These are phyloP conservation scores for Glebionis coronaria DNA, from an alignment of 129 eudicot genomes.

Conservation along the genomic window DNA sequence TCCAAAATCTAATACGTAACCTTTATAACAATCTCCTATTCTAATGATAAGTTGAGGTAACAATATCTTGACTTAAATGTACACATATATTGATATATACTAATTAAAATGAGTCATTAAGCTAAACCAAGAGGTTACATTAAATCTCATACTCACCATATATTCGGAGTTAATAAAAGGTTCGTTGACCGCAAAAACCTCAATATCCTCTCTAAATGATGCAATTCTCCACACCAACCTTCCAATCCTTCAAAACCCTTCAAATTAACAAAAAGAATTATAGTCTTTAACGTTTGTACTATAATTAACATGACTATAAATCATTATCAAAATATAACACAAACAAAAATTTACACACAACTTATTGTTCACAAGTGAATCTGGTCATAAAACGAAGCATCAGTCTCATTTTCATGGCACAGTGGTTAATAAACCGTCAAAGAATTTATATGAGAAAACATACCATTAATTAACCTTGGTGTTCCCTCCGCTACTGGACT, in stretches of 20 bases:
- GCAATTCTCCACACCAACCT: constrained; percentile 87
- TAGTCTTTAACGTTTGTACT: background rate
- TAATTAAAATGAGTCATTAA: background rate
- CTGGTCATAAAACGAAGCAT: background rate
- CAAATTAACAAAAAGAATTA: background rate
- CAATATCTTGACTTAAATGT: background rate
- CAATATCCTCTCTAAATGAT: constrained; percentile 84
- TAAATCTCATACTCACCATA: constrained; percentile 52
- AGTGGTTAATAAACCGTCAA: too few relatives aligned
- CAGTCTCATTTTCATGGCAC: background rate
- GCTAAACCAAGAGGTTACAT: background rate
- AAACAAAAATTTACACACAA: constrained; percentile 2
- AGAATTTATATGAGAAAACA: background rate
- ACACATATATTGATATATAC: background rate
- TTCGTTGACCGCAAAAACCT: constrained; percentile 93
- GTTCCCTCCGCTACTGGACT: constrained; percentile 52
- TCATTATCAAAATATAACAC: background rate
- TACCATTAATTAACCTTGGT: constrained; percentile 84
- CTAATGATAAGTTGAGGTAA: background rate
- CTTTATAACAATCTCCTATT: background rate
- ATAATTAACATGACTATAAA: background rate
- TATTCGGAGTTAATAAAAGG: constrained; percentile 90
- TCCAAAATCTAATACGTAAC: background rate
- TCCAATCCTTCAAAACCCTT: constrained; percentile 98
- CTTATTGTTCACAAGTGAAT: background rate